phyloP scores from a whole-genome alignment of 805 yeast genomes.

The Cyberlindnera euphorbiiphila region DNA sequence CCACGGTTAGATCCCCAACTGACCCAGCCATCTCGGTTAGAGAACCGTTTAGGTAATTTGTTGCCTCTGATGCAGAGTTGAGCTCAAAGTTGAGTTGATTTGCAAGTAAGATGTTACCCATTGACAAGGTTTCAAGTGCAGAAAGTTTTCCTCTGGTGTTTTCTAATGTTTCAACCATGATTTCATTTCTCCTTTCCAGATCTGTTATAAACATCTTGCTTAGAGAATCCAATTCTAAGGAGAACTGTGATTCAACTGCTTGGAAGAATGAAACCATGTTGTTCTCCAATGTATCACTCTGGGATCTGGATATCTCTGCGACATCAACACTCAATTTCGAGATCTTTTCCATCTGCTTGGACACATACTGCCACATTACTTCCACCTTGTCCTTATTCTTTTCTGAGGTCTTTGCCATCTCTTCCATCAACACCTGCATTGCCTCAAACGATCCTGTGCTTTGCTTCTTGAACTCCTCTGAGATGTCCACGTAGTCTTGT shows the following conservation, averaged over 20 bases:
- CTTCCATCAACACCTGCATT: slow-evolving; percentile 16
- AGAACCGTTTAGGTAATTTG: slow-evolving; percentile 8
- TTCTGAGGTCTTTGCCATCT: slow-evolving; percentile 8
- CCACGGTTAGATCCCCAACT: slow-evolving; percentile 6
- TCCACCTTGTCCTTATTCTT: slow-evolving; percentile 11
- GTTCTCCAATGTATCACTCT: slow-evolving; percentile 12
- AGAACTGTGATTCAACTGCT: slow-evolving; percentile 8
- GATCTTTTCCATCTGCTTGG: slow-evolving; percentile 14
- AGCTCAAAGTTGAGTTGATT: slow-evolving; percentile 4
- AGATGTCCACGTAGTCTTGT: slow-evolving; percentile 18
- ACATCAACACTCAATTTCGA: slow-evolving; percentile 17
- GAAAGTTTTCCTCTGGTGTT: slow-evolving; percentile 1
- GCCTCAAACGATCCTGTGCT: slow-evolving; percentile 12
- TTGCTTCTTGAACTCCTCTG: slow-evolving; percentile 19
- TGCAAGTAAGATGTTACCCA: slow-evolving; percentile 5
- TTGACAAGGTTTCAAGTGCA: slow-evolving; percentile 1
- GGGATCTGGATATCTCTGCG: slow-evolving; percentile 13
- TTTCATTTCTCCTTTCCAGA: slow-evolving; percentile 11
- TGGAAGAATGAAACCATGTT: slow-evolving; percentile 14
- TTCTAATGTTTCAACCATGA: slow-evolving; percentile 9
- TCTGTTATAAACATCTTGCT: slow-evolving; percentile 15
- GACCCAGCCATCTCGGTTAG: slow-evolving; percentile 7
- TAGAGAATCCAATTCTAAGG: slow-evolving; percentile 9
- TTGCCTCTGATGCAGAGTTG: background rate
- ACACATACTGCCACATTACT: slow-evolving; percentile 15